Base-by-base conservation (phyloP, 2,329 filamentous ascomycete genomes). In the Geosmithia morbida region DNA sequence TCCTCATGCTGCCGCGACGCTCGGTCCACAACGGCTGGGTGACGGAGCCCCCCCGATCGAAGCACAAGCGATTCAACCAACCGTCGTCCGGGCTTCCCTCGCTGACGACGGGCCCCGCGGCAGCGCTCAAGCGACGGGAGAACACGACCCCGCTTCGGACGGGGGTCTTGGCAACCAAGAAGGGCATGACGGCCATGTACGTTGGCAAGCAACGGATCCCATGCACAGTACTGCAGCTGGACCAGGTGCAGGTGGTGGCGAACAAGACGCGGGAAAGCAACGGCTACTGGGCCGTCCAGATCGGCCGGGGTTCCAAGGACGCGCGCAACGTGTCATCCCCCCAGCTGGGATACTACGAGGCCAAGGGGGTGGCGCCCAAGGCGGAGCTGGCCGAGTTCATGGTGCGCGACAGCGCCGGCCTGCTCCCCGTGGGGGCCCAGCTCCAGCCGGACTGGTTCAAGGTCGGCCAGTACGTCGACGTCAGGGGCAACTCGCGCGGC, bases 111-210 rank as follows among this genome's bases (percentile, higher is more conserved):
- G 77, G 77, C 0, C 77, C 77, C 2, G 75, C 74, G 2, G 79
- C 79, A 10, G 78, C 79, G 7, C 71, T 82, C 50, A 65, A 67
- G 63, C 75, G 79, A 44, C 74, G 70, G 55, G 74, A 70, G 54
- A 69, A 67, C 53, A 78, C 76, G 16, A 76, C 78, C 14, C 79
- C 79, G 1, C 57, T 80, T 41, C 84, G 92, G 26, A 82, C 88
- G 2, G 92, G 92, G 29, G 81, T 87, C 8, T 74, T 98, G 44
- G 88, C 85, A 13, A 75, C 82, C 61, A 98, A 98, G 69, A 90
- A 89, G 69, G 92, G 92, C 64, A 97, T 98, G 86, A 94, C 88
- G 42, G 89, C 85, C 50, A 68, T 96, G 53, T 97, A 85, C 73
- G 82, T 88, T 59, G 77, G 81, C 56, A 85, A 85, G 55, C 76